Evolutionary conservation across 2,329 filamentous ascomycete genomes (phyloP).

Genomic region (Penicillium corylophilum): DNA sequence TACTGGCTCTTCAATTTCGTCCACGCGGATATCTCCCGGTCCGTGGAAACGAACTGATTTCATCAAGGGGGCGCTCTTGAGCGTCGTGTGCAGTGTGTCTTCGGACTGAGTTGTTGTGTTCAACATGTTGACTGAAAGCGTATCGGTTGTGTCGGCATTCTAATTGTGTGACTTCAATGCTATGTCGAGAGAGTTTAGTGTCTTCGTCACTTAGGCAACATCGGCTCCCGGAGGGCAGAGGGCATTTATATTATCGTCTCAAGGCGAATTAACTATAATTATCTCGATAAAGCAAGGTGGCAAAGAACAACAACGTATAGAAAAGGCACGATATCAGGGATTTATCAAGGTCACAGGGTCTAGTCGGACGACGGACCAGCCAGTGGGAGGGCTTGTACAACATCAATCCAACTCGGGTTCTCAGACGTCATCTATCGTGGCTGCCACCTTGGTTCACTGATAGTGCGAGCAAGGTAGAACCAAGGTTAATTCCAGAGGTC

Average conservation of each 20-base stretch:
- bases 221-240: not conserved
- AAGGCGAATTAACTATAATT: not conserved
- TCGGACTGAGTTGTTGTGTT: slow-evolving; percentile 3
- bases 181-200: not conserved
- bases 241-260: not conserved
- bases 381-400: not conserved
- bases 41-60: slow-evolving; percentile 33
- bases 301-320: not conserved
- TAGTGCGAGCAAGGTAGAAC: not conserved
- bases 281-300: not conserved
- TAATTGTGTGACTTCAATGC: not conserved
- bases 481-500: not conserved
- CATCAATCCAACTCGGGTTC: not conserved
- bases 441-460: not conserved
- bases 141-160: not conserved
- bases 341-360: not conserved
- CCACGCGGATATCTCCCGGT: slow-evolving; percentile 31
- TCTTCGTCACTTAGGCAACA: too few relatives aligned
- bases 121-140: not conserved
- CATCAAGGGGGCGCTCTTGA: slow-evolving; percentile 21
- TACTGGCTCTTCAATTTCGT: slow-evolving; percentile 28
- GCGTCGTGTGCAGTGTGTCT: slow-evolving; percentile 8
- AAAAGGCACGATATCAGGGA: not conserved
- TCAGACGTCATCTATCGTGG: not conserved
- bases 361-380: not conserved